Base-by-base conservation (phyloP, 2,329 filamentous ascomycete species). In the Alternaria sp. region DNA sequence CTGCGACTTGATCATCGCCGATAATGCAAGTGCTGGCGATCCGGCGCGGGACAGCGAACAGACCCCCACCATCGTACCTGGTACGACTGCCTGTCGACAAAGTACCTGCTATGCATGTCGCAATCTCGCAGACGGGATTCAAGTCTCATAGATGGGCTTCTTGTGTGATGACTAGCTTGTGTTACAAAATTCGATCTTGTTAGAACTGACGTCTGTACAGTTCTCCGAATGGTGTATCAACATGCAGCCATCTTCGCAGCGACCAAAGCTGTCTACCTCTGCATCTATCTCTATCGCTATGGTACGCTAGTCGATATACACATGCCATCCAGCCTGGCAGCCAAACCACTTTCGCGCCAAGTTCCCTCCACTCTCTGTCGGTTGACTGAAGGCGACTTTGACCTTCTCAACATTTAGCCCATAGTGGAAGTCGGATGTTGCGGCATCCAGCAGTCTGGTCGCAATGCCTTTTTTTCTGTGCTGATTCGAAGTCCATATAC, bases 381-480 rank as follows among this genome's bases (percentile, higher is more conserved):
- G 86, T 67, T 88, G 86, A 66, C 86, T 88, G 75, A 90, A 89
- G 3, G 87, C 87, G 37, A 89, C 79, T 68, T 82, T 73, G 10
- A 80, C 78, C 71, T 85, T 87, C 17, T 81, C 78, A 46, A 88
- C 79, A 37, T 81, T 80, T 73, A 85, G 78, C 2, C 83, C 82
- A 59, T 85, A 83, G 52, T 86, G 79, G 67, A 87, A 87, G 66
- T 84, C 81, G 56, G 77, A 79, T 54, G 83, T 78, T 24, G 84
- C 84, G 54, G 80, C 82, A 58, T 89, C 84, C 17, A 89, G 72
- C 44, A 90, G 74, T 54, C 81, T 80, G 51, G 81, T 81, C 4
- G 86, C 87, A 51, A 88, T 82, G 8, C 86, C 85, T 63, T 83
- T 81, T 40, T 84, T 77, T 31, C 87, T 81, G 58, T 85, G 83